Evolutionary conservation across 768 basidiomycete genomes (phyloP).

Genomic region (Lentinula boryana): DNA sequence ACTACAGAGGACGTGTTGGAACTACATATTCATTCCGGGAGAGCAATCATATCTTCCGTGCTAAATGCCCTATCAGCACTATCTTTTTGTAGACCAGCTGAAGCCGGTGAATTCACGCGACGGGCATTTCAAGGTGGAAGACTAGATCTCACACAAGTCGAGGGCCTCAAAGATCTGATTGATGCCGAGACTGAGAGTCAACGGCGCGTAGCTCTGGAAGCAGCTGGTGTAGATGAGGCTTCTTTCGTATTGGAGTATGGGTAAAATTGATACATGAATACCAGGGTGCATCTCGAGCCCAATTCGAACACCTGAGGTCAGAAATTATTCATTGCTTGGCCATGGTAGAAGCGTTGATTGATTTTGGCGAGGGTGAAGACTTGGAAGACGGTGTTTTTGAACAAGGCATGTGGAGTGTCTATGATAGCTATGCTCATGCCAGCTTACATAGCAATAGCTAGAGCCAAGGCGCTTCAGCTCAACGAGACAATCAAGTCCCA

Average conservation of each 20-base stretch:
- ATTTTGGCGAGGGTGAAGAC: slow-evolving; percentile 90
- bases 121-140: slow-evolving; percentile 78
- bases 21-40: slow-evolving; percentile 82
- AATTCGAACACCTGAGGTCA: slow-evolving; percentile 58
- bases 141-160: slow-evolving; percentile 84
- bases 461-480: slow-evolving; percentile 41
- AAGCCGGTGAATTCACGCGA: slow-evolving; percentile 85
- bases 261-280: slow-evolving; percentile 6
- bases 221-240: slow-evolving; percentile 52
- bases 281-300: slow-evolving; percentile 60
- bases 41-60: slow-evolving; percentile 70
- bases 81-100: slow-evolving; percentile 68
- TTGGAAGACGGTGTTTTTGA: slow-evolving; percentile 79
- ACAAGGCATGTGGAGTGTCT: slow-evolving; percentile 39
- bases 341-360: slow-evolving; percentile 82
- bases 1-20: slow-evolving; percentile 82
- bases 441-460: slow-evolving; percentile 34
- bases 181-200: slow-evolving; percentile 86
- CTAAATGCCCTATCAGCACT: slow-evolving; percentile 57
- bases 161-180: slow-evolving; percentile 81
- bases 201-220: slow-evolving; percentile 62
- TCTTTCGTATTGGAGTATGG: neutral
- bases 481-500: slow-evolving; percentile 46
- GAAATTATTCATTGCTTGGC: slow-evolving; percentile 71
- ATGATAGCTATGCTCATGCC: neutral